Evolutionary conservation across 192 early-diverging fungal species (phyloP), one percentile per base, ranked within the genome.

Genomic region (Entophlyctis luteolus): DNA sequence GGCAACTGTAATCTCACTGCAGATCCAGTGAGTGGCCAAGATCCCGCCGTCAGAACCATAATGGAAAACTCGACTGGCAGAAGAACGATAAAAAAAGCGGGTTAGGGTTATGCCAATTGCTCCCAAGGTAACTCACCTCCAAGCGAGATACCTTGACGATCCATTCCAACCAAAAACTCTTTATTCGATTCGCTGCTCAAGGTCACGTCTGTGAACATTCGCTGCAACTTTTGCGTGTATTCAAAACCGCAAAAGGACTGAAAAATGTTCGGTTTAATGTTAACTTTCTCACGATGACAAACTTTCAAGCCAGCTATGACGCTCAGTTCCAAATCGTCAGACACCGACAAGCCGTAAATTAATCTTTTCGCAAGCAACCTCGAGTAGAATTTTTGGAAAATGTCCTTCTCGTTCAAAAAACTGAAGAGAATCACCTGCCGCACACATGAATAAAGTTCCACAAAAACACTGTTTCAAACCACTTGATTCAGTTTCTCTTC

Each of bases 331-430:
- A 86, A 74, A 31, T 94, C 93, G 29, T 91, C 90, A 2, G 89
- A 90, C 22, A 78, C 58, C 8, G 87, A 90, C 3, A 83, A 75
- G 8, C 80, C 77, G 69, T 87, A 84, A n/a, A 94, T 87, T 1
- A 94, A 71, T 12, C 93, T 83, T 66, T 91, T 92, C 2, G 91
- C 93, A 27, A 94, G 79, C 69, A 86, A 81, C 20, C 90, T 78
- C 3, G 90, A 86, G 65, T 94, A 94, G 62, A 92, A 92, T 75
- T 93, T 93, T 79, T 94, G 93, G 77, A 91, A 94, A 1, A 94
- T 77, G 62, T 94, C 93, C 62, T 94, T 94, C 59, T 94, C 93
- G 48, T 93, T 88, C 20, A 94, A 82, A 72, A 92, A 94, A 48
- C 90, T 88, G 74, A 94, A 94, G 6, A 94, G 67, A 18, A 83